phyloP scores from a whole-genome alignment of 306 rosid genomes.

The Rubus idaeus region DNA sequence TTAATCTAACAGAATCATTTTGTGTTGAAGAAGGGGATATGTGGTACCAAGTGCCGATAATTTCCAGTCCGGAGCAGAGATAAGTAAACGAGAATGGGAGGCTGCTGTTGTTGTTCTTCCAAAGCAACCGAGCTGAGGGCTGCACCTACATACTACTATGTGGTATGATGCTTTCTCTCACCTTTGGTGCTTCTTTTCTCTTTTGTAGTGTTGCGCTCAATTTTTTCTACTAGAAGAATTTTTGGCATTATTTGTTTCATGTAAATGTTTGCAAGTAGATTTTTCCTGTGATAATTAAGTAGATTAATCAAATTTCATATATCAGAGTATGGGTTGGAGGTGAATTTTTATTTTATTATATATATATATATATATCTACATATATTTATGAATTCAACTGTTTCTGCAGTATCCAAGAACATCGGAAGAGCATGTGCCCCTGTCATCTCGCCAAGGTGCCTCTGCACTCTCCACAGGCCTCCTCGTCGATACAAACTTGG shows the following conservation, averaged over 20 bases:
- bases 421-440: slow-evolving; percentile 75
- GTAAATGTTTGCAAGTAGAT: not conserved
- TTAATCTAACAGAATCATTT: slow-evolving; percentile 20
- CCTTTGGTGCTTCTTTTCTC: slow-evolving; percentile 13
- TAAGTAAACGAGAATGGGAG: slow-evolving; percentile 69
- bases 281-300: not conserved
- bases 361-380: not conserved
- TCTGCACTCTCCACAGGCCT: slow-evolving; percentile 60
- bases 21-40: slow-evolving; percentile 45
- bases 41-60: slow-evolving; percentile 31
- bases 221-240: not conserved
- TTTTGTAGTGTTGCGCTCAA: not conserved
- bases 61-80: slow-evolving; percentile 32
- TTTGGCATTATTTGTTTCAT: not conserved
- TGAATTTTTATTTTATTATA: not conserved
- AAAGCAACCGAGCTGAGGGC: slow-evolving; percentile 46
- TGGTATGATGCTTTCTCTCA: slow-evolving; percentile 36
- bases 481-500: slow-evolving; percentile 85
- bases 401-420: slow-evolving; percentile 70
- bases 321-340: not conserved
- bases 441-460: slow-evolving; percentile 62
- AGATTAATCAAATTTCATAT: not conserved
- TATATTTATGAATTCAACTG: slow-evolving; percentile 18
- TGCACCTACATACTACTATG: slow-evolving; percentile 60
- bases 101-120: slow-evolving; percentile 82